These are phyloP conservation scores for Colletotrichum brevisporum DNA, from an alignment of 2,329 filamentous ascomycete genomes.

Conservation along the genomic window DNA sequence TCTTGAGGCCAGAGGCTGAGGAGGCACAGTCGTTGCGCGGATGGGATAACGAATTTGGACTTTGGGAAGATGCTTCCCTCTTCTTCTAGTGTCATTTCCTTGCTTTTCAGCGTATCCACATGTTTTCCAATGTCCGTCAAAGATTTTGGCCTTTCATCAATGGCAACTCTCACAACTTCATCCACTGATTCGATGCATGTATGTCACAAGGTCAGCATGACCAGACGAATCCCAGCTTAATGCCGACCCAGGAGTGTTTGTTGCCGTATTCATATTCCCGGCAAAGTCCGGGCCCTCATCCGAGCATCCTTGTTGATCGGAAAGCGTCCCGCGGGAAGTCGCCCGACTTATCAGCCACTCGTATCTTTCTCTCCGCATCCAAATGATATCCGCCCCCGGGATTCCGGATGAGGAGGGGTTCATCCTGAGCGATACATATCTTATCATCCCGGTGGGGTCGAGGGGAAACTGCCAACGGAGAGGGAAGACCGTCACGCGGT, in stretches of 20 bases:
- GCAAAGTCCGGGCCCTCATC: slow-evolving; percentile 12
- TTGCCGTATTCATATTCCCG: slow-evolving; percentile 7
- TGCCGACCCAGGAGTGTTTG: background rate
- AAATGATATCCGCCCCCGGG: background rate
- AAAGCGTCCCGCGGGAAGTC: slow-evolving; percentile 23
- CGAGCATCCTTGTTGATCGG: slow-evolving; percentile 12
- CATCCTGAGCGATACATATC: slow-evolving; percentile 12
- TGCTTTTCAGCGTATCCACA: too few species aligned
- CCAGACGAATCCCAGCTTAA: background rate
- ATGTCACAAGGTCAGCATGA: background rate
- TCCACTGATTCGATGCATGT: too few species aligned
- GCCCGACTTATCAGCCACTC: slow-evolving; percentile 33
- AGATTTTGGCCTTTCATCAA: too few species aligned
- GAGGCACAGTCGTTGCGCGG: too few species aligned
- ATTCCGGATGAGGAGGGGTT: slow-evolving; percentile 1
- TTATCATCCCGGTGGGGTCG: slow-evolving; percentile 33
- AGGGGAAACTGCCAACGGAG: background rate
- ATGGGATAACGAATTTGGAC: too few species aligned
- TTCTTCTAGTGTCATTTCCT: too few species aligned
- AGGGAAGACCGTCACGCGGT: slow-evolving; percentile 17
- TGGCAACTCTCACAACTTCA: too few species aligned
- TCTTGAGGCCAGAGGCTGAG: too few species aligned
- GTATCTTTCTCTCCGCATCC: slow-evolving; percentile 13
- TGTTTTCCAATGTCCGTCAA: too few species aligned
- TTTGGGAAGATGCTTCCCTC: too few species aligned